These are phyloP conservation scores for Aethionema arabicum DNA, from an alignment of 345 rosid genomes.

Conservation along the genomic window DNA sequence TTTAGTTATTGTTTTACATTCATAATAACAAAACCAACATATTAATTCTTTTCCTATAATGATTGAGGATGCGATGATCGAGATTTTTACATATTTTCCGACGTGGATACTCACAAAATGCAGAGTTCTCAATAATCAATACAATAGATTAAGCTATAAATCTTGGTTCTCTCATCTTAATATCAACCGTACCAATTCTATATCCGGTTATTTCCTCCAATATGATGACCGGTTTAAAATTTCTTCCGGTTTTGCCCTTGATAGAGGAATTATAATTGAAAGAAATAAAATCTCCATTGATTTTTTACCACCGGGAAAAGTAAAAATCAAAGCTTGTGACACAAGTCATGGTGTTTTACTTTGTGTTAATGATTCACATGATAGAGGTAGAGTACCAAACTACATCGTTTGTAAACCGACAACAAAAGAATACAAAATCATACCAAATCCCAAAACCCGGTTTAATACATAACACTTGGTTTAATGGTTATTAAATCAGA, in stretches of 20 bases:
- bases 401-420: constrained; percentile 28
- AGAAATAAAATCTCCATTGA: constrained; percentile 1
- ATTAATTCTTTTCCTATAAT: neutral
- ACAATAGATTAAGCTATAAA: constrained; percentile 18
- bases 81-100: constrained; percentile 22
- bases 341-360: constrained; percentile 27
- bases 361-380: constrained; percentile 11
- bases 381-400: neutral
- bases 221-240: neutral
- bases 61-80: neutral
- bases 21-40: neutral
- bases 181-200: neutral
- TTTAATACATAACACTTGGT: neutral
- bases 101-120: neutral
- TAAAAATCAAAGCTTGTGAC: constrained; percentile 25
- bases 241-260: neutral
- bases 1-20: no score
- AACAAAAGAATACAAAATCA: constrained; percentile 6
- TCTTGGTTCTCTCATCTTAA: constrained; percentile 16
- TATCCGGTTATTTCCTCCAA: constrained; percentile 19
- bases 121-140: constrained; percentile 20
- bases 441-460: constrained; percentile 24
- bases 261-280: neutral
- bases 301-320: constrained; percentile 17
- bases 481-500: constrained; percentile 10